phyloP scores from a whole-genome alignment of 148 eudicot species.

The Polygonum maritimum region DNA sequence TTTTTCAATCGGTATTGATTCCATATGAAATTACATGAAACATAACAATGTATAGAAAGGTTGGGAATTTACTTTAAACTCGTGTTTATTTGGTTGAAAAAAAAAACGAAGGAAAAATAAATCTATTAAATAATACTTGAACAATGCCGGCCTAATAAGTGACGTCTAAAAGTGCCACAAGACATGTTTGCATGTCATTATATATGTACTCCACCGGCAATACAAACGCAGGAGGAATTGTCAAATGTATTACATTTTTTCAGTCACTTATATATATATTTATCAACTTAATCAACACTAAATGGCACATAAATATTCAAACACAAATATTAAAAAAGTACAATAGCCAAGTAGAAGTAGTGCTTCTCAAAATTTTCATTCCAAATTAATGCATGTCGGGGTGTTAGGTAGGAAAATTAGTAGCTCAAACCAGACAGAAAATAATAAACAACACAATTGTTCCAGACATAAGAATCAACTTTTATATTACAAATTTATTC shows the following conservation, averaged over 20 bases:
- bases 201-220: not conserved
- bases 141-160: not conserved
- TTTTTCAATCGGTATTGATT: no score
- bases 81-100: no score
- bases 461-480: not conserved
- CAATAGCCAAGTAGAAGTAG: not conserved
- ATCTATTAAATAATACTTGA: not conserved
- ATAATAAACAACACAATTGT: not conserved
- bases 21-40: no score
- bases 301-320: not conserved
- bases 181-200: conserved; percentile 3
- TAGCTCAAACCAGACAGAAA: not conserved
- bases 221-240: not conserved
- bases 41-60: no score
- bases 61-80: no score
- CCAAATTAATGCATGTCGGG: not conserved
- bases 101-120: not conserved
- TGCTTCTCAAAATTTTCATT: not conserved
- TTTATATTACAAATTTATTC: not conserved
- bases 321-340: not conserved
- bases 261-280: not conserved
- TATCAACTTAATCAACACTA: not conserved
- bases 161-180: not conserved
- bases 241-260: not conserved
- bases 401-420: not conserved